Base-by-base conservation (phyloP, 208 protist genomes). In the Leishmania braziliensis region DNA sequence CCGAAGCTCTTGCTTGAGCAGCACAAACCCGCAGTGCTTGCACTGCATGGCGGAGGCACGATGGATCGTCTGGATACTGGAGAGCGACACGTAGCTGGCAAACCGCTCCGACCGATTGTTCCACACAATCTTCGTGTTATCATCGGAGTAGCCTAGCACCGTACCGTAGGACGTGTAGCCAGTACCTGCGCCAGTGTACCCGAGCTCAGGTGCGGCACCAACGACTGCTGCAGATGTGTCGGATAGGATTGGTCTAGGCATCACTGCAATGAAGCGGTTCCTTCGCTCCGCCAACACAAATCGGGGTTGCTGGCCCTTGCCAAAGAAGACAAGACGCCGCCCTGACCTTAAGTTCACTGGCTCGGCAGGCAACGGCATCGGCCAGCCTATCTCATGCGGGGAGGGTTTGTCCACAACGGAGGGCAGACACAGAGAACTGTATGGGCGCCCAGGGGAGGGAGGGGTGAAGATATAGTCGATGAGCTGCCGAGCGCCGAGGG, bases 111-210 rank as follows among this genome's bases (percentile, higher is more conserved):
- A 84, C 26, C 91, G 88, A 63, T 94, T 86, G 51, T 96, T 91
- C 91, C 93, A 96, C 43, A 95, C 89, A n/a, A 96, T 86, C 68
- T 88, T 84, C 2, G 83, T 90, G 79, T 92, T 82, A 81, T 93
- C 88, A 81, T 94, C 89, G 33, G 89, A 90, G 88, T 94, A 96
- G 36, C 90, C 92, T 1, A 96, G 85, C 16, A 96, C 86, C 26
- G 91, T 94, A 78, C 92, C 92, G 79, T 85, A 94, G 33, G 78
- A 88, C 4, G 85, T 87, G 53, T 84, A 86, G 46, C 71, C 43
- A 23, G 71, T 80, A 10, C 73, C 56, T 8, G 79, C 54, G 20
- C 51, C 76, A 26, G 58, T 36, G 66, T 77, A 56, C 0, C 46
- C 75, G 10, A 56, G 60, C 12, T 39, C 58, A 4, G 82, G 77